A percentile compares a stretch with the other conserved stretches of the same genome.
phyloP scores from a whole-genome alignment of 2,329 filamentous ascomycete species.

The Aspergillus eucalypticola region DNA sequence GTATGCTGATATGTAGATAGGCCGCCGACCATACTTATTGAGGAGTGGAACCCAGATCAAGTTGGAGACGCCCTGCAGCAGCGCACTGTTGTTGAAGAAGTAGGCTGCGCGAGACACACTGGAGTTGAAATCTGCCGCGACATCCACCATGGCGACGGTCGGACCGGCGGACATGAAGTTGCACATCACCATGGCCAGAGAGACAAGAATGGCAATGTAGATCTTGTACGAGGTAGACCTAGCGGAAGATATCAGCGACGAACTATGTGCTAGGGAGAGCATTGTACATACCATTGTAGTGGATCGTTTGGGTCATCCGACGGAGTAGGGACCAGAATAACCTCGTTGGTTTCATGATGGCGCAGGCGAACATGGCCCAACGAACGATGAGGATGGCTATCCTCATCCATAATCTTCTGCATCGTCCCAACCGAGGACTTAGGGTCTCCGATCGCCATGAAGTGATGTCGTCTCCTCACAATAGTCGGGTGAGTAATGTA shows the following conservation, averaged over 20 bases:
- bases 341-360: background rate
- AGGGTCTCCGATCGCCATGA: background rate
- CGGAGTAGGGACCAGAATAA: background rate
- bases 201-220: slow-evolving; percentile 47
- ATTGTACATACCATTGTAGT: background rate
- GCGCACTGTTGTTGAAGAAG: slow-evolving; percentile 58
- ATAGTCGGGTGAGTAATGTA: background rate
- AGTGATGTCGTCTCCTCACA: background rate
- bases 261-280: background rate
- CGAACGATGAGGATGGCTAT: background rate
- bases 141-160: slow-evolving; percentile 53
- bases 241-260: background rate
- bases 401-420: background rate
- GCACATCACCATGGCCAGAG: slow-evolving; percentile 55
- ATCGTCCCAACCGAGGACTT: background rate
- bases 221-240: slow-evolving; percentile 15
- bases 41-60: slow-evolving; percentile 43
- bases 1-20: slow-evolving; percentile 33
- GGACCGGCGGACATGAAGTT: slow-evolving; percentile 61
- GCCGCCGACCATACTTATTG: slow-evolving; percentile 39
- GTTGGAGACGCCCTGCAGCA: slow-evolving; percentile 50
- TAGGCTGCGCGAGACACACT: slow-evolving; percentile 45
- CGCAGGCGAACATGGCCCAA: background rate
- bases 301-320: background rate
- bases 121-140: slow-evolving; percentile 50